Evolutionary conservation across 2,329 filamentous ascomycete genomes (phyloP).

Genomic region (Colletotrichum noveboracense): DNA sequence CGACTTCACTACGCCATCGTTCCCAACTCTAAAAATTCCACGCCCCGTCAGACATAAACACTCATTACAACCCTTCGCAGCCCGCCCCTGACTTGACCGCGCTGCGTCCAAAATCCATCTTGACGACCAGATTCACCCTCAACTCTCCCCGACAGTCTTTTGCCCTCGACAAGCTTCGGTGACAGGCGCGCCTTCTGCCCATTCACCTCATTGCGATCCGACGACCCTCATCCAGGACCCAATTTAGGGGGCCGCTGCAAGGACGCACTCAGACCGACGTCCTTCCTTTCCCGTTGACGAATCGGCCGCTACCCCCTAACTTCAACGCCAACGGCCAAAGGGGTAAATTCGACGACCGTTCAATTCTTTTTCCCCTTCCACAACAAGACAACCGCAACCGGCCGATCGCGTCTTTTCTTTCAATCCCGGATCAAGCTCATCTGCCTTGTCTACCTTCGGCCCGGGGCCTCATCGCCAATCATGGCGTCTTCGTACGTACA

Average conservation of each 20-base stretch:
- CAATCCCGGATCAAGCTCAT: slow-evolving; percentile 7
- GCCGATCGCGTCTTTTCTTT: slow-evolving; percentile 1
- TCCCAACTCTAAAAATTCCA: slow-evolving; percentile 24
- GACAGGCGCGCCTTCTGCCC: not conserved
- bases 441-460: slow-evolving; percentile 12
- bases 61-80: slow-evolving; percentile 16
- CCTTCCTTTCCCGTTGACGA: slow-evolving; percentile 12
- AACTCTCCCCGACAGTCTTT: not conserved
- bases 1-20: slow-evolving; percentile 21
- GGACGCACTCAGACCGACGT: not conserved
- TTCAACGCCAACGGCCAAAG: slow-evolving; percentile 20
- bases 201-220: not conserved
- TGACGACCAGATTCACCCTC: slow-evolving; percentile 4
- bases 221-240: not conserved
- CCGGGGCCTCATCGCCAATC: slow-evolving; percentile 17
- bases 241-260: not conserved
- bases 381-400: slow-evolving; percentile 11
- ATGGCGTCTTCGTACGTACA: slow-evolving; percentile 24
- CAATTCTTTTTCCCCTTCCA: not conserved
- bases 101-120: slow-evolving; percentile 1
- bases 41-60: slow-evolving; percentile 21
- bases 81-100: slow-evolving; percentile 14
- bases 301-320: slow-evolving; percentile 19
- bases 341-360: slow-evolving; percentile 11
- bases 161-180: not conserved